phyloP scores from a whole-genome alignment of 1,139 yeast species.

The Debaryomyces psychrophilus region DNA sequence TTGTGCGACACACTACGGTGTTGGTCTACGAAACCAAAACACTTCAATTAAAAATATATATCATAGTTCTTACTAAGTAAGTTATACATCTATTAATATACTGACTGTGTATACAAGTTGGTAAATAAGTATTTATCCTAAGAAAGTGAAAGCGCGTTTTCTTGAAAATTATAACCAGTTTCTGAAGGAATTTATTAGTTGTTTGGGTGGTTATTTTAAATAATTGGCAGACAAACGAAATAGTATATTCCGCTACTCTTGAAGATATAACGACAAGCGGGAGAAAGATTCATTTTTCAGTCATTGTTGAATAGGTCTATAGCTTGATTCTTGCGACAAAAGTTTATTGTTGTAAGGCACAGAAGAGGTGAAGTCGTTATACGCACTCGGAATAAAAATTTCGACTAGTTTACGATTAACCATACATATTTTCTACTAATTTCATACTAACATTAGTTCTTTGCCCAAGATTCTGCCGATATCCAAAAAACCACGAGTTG shows the following conservation, averaged over 20 bases:
- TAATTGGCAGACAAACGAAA: background rate
- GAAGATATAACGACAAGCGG: background rate
- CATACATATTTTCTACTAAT: background rate
- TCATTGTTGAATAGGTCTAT: background rate
- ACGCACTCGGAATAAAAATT: conserved; percentile 4
- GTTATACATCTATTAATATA: background rate
- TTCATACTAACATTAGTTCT: background rate
- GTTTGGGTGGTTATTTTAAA: background rate
- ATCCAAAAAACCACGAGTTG: conserved; percentile 22
- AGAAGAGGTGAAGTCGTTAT: background rate
- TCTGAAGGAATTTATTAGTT: background rate
- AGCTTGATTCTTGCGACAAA: background rate
- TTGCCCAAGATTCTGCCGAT: conserved; percentile 22
- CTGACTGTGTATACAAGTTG: background rate
- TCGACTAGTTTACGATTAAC: background rate
- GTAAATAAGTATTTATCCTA: background rate
- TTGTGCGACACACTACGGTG: background rate
- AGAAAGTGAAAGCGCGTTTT: background rate
- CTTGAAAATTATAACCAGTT: background rate
- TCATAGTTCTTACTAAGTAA: background rate
- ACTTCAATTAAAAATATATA: background rate
- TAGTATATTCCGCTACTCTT: no score
- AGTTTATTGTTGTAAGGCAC: background rate
- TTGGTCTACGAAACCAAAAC: conserved; percentile 3
- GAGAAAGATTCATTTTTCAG: background rate